Percentiles rank a stretch among this genome's conserved stretches.
Conservation (phyloP, 202 grass and related monocot genomes). For the Zoysia matrella region DNA sequence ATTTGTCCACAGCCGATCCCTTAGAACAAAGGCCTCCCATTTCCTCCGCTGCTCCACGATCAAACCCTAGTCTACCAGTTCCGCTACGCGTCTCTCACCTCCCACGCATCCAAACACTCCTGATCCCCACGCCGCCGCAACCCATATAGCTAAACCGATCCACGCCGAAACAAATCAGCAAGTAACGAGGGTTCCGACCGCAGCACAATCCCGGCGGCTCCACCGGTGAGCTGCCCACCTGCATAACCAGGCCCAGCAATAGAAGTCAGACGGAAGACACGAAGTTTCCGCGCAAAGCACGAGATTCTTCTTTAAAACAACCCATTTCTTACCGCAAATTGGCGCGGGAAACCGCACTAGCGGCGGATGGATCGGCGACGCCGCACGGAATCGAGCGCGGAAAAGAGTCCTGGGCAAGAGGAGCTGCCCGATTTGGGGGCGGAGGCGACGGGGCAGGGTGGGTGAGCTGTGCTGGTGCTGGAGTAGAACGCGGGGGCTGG, state of each 20-base stretch:
- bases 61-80: constrained; percentile 29
- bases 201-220: constrained; percentile 21
- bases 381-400: background rate
- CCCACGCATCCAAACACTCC: background rate
- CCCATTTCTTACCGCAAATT: background rate
- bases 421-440: constrained; percentile 23
- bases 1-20: constrained; percentile 87
- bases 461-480: constrained; percentile 23
- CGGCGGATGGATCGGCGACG: constrained; percentile 25
- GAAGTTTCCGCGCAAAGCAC: background rate
- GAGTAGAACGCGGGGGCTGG: constrained; percentile 35
- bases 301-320: background rate
- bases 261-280: background rate
- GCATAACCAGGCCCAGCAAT: background rate
- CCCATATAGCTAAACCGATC: constrained; percentile 35
- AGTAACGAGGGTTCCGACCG: background rate
- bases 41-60: constrained; percentile 22
- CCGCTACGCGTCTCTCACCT: constrained; percentile 24
- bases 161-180: constrained; percentile 22
- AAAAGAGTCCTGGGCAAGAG: background rate
- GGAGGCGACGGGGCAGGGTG: constrained; percentile 4
- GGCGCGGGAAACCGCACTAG: background rate
- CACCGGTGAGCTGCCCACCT: constrained; percentile 17
- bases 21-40: constrained; percentile 90
- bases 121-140: constrained; percentile 28